Percentiles rank a stretch among this genome's conserved stretches.
Conservation (phyloP, 2,329 filamentous ascomycete genomes). For the Fusarium pseudocircinatum region DNA sequence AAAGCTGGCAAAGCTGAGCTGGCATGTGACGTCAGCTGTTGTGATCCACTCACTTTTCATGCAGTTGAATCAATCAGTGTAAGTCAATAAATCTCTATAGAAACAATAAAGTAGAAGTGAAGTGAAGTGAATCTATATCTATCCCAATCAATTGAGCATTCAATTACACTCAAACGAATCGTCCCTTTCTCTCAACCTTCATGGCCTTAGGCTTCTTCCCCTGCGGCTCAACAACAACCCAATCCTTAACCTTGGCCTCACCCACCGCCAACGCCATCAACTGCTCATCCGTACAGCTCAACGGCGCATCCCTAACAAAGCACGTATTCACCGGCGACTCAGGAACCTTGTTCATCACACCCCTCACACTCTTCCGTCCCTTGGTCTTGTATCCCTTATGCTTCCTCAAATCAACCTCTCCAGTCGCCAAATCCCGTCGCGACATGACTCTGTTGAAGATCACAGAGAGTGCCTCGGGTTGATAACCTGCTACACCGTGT, state of each 20-base stretch:
- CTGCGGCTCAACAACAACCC: slow-evolving; percentile 25
- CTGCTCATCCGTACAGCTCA: slow-evolving; percentile 52
- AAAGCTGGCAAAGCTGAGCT: slow-evolving; percentile 9
- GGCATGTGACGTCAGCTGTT: slow-evolving; percentile 25
- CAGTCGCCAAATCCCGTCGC: slow-evolving; percentile 62
- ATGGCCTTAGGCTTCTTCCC: slow-evolving; percentile 5
- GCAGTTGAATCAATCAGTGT: background rate
- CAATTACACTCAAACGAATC: background rate
- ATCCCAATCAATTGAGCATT: background rate
- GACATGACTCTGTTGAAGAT: slow-evolving; percentile 67
- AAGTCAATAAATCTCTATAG: background rate
- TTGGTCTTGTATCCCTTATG: slow-evolving; percentile 46
- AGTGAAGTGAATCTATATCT: background rate
- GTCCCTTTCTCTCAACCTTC: background rate
- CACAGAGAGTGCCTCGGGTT: slow-evolving; percentile 63
- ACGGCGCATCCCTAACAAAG: slow-evolving; percentile 58
- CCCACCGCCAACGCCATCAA: slow-evolving; percentile 29
- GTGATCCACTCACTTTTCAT: slow-evolving; percentile 1
- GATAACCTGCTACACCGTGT: slow-evolving; percentile 67
- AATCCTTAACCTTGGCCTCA: slow-evolving; percentile 30
- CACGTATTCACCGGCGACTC: slow-evolving; percentile 61
- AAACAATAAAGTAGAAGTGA: background rate
- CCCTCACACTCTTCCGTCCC: slow-evolving; percentile 61
- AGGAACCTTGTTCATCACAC: slow-evolving; percentile 60
- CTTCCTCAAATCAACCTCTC: slow-evolving; percentile 55